A percentile compares a stretch with the other conserved stretches of the same genome.
phyloP scores from a whole-genome alignment of 768 basidiomycete genomes.

The Panaeolus papilionaceus region DNA sequence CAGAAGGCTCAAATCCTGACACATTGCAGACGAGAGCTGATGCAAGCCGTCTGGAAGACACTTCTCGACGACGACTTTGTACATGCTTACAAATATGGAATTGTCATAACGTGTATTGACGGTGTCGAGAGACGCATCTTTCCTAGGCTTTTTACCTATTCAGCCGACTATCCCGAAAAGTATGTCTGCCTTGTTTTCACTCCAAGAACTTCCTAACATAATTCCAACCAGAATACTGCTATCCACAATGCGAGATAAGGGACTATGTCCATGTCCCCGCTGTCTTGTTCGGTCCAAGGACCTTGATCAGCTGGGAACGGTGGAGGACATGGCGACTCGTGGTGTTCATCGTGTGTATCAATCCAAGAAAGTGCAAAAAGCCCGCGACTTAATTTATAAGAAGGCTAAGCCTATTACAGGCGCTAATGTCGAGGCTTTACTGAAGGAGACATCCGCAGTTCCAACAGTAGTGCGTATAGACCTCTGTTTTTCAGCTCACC shows the following conservation, averaged over 20 bases:
- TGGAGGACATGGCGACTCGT: conserved; percentile 17
- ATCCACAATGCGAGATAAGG: conserved; percentile 40
- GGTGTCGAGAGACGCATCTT: conserved; percentile 36
- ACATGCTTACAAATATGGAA: conserved; percentile 34
- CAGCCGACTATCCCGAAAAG: conserved; percentile 46
- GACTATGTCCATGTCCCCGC: conserved; percentile 41
- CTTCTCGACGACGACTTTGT: conserved; percentile 27
- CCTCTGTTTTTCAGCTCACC: background rate
- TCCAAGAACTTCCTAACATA: background rate
- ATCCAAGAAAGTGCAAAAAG: background rate
- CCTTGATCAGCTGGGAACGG: conserved; percentile 36
- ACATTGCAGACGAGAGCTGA: conserved; percentile 40
- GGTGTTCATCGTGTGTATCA: background rate
- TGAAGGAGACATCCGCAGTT: conserved; percentile 25
- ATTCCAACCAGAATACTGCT: conserved; percentile 29
- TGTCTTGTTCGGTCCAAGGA: conserved; percentile 35
- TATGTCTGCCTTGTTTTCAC: background rate
- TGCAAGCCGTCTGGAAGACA: conserved; percentile 38
- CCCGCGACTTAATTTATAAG: conserved; percentile 22
- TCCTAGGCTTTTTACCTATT: conserved; percentile 39
- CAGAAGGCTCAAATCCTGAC: conserved; percentile 17
- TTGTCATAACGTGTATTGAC: conserved; percentile 38
- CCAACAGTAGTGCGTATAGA: conserved; percentile 28
- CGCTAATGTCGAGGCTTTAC: conserved; percentile 23
- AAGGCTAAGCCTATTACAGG: conserved; percentile 18